These are phyloP conservation scores for Populus tremula DNA, from an alignment of 345 rosid species.

Conservation along the genomic window DNA sequence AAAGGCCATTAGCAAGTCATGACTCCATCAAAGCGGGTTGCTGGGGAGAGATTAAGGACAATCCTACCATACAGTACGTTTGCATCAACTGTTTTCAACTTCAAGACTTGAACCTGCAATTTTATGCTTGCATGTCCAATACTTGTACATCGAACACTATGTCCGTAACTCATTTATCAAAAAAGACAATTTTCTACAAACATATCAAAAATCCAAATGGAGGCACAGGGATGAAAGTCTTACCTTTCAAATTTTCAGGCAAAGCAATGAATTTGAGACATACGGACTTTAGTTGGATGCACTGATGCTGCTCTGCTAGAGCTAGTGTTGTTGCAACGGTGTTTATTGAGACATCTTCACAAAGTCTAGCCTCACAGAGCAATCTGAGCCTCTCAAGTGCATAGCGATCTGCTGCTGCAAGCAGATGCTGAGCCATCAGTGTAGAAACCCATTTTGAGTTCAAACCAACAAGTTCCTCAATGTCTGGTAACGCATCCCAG, in stretches of 20 bases:
- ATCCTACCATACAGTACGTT: not conserved
- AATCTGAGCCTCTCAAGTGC: slow-evolving; percentile 33
- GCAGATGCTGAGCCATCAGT: slow-evolving; percentile 34
- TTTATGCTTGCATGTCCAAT: not conserved
- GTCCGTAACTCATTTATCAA: not conserved
- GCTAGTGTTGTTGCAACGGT: slow-evolving; percentile 36
- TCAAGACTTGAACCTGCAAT: not conserved
- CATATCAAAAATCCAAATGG: not conserved
- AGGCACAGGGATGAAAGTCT: not conserved
- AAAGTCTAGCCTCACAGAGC: slow-evolving; percentile 32
- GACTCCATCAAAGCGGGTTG: not conserved
- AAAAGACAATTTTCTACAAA: not conserved
- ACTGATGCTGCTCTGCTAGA: slow-evolving; percentile 38
- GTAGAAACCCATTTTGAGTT: slow-evolving; percentile 25
- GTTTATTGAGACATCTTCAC: slow-evolving; percentile 32
- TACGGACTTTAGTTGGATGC: slow-evolving; percentile 30
- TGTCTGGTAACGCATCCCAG: slow-evolving; percentile 31
- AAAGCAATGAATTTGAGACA: slow-evolving; percentile 34
- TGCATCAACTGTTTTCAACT: not conserved
- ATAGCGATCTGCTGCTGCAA: slow-evolving; percentile 35
- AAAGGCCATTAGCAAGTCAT: not conserved
- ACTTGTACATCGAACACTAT: not conserved
- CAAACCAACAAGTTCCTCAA: slow-evolving; percentile 29
- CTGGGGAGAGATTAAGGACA: not conserved
- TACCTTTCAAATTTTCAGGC: slow-evolving; percentile 35